phyloP scores from a whole-genome alignment of 257 asterid genomes.

The Nicotiana otophora region DNA sequence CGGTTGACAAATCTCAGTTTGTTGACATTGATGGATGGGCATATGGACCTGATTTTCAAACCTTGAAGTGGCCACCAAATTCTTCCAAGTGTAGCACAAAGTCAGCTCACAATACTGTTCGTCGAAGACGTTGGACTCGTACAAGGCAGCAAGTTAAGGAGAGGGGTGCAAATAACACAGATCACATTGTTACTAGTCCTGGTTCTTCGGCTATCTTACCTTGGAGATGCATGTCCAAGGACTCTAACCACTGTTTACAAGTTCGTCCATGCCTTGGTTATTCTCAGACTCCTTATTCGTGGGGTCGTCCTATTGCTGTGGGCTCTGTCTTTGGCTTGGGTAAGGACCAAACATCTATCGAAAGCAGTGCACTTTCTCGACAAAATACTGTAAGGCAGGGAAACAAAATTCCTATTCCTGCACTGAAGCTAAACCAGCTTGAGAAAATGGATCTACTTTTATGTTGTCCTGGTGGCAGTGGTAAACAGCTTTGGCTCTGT shows the following conservation, averaged over 20 bases:
- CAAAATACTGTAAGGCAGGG: conserved; percentile 60
- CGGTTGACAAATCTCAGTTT: conserved; percentile 54
- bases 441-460: conserved; percentile 89
- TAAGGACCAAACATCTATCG: conserved; percentile 63
- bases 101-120: conserved; percentile 46
- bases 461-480: conserved; percentile 72
- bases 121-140: conserved; percentile 64
- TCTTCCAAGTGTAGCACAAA: conserved; percentile 48
- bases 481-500: conserved; percentile 80
- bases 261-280: conserved; percentile 72
- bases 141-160: conserved; percentile 46
- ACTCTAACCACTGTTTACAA: conserved; percentile 64
- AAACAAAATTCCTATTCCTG: conserved; percentile 43
- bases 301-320: conserved; percentile 75
- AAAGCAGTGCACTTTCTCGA: conserved; percentile 60
- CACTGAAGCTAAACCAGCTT: conserved; percentile 70
- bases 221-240: conserved; percentile 70
- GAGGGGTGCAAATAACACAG: conserved; percentile 23
- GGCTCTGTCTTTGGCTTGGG: conserved; percentile 35
- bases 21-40: conserved; percentile 68
- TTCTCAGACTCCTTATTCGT: conserved; percentile 54
- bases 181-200: conserved; percentile 42
- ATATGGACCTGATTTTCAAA: conserved; percentile 56
- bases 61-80: conserved; percentile 56
- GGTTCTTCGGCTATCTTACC: conserved; percentile 67